Evolutionary conservation across 495 filamentous ascomycete genomes (phyloP), one percentile per base, ranked within the genome.

Genomic region (Penicillium daleae): DNA sequence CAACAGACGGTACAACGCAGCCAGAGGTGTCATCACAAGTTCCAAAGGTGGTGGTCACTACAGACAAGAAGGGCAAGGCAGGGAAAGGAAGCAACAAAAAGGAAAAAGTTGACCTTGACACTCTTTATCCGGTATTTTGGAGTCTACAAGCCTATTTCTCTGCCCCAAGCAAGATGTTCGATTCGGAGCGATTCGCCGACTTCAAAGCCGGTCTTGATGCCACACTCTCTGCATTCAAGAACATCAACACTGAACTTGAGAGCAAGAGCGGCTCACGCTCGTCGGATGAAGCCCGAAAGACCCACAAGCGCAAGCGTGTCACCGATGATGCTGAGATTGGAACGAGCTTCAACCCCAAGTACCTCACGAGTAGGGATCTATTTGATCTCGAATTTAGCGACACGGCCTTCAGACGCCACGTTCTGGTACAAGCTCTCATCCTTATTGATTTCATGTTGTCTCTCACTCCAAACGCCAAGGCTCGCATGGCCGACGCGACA

Each of bases 311-410:
- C 31, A 97, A 94, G 71, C 84, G 87, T 27, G 76, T 69, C 37
- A 83, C 84, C 32, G 83, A 88, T 46, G 80, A 76, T 0, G 83
- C 85, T 50, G 83, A 86, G 55, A 80, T 92, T 49, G 83, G 88
- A 33, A 90, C 87, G 70, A 89, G 84, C 24, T 97, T 96, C 79
- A 98, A 98, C 67, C 93, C 95, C 9, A 98, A 97, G 70, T 99
- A 98, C 74, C 82, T 99, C 12, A 99, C 95, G 21, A 96, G 92
- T 64, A 83, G 90, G 54, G 96, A 98, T 71, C 82, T 99, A 4
- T 99, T 99, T 76, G 91, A 95, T 64, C 85, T 98, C 48, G 95
- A 99, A 83, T 86, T 98, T 68, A 92, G 91, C 72, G 95, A 99
- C 71, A 86, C 96, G 40, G 91, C 96, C 15, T 98, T 99, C 67